A percentile compares a stretch with the other conserved stretches of the same genome.
These are phyloP conservation scores for Escallonia herrerae DNA, from an alignment of 129 eudicot species.

Conservation along the genomic window DNA sequence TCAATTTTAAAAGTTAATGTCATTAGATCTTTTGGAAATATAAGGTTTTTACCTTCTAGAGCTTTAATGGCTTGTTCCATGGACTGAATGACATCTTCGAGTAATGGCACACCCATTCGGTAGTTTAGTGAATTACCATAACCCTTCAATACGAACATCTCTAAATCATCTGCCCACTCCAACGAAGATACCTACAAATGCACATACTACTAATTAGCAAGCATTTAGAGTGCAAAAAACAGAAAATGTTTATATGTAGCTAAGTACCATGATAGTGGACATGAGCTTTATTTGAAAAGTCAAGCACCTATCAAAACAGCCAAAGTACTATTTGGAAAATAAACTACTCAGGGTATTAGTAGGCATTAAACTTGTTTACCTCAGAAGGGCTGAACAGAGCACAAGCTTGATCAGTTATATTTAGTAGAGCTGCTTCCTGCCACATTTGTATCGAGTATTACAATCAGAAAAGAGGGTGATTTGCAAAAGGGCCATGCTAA, in stretches of 20 bases:
- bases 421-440: constrained; percentile 83
- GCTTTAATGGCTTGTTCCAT: constrained; percentile 89
- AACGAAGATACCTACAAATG: constrained; percentile 49
- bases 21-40: too few species aligned
- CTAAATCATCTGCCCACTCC: constrained; percentile 98
- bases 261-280: not conserved
- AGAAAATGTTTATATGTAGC: not conserved
- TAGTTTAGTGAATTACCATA: constrained; percentile 90
- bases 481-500: too few species aligned
- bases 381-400: constrained; percentile 68
- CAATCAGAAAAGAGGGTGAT: not conserved
- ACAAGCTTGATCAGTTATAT: constrained; percentile 84
- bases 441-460: not conserved
- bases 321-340: not conserved
- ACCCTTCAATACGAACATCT: constrained; percentile 80
- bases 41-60: constrained; percentile 50
- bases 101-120: constrained; percentile 94
- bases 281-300: not conserved
- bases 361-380: constrained; percentile 36
- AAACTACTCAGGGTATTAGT: not conserved
- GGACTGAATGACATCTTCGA: constrained; percentile 77
- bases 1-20: too few species aligned
- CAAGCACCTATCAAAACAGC: constrained; percentile 3
- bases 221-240: not conserved
- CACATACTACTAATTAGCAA: constrained; percentile 9